Evolutionary conservation across 768 basidiomycete genomes (phyloP), one percentile per base, ranked within the genome.

Genomic region (Tricholoma saponaceum): DNA sequence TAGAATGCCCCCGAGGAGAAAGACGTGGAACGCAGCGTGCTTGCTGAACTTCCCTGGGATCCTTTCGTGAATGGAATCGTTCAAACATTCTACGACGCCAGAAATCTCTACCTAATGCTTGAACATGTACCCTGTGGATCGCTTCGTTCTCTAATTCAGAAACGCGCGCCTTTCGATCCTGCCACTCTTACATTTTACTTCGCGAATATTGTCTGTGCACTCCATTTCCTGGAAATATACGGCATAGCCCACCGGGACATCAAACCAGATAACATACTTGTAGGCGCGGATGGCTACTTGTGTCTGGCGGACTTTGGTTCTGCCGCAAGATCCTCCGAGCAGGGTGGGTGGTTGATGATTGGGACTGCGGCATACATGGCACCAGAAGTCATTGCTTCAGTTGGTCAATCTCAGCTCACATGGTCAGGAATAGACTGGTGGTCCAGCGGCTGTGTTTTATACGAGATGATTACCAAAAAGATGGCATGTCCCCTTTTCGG

Each of bases 201-300:
- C 60, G 70, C 77, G 23, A 85, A 85, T 60, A 77, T 85, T 41
- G 74, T 76, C 10, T 74, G 75, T 43, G 84, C 72, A 12, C 63
- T 86, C 26, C 70, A 75, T 12, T 82, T 80, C 62, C 64, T 86
- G 1, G 76, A 81, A 53, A 55, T 57, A 0, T 66, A 75, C 8
- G 72, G 70, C n/a, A 69, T 84, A 51, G 72, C 76, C 6, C 83
- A 85, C 57, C 75, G 82, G 18, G 83, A 86, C 62, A 55, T 86
- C 18, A 85, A 85, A 62, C 83, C 84, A 1, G 78, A 76, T 18
- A 85, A 85, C 51, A 75, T 86, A 50, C 74, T 86, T 52, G 57
- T 86, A 57, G 82, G 80, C 43, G 62, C 72, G 2, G 81, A 83
- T 63, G 84, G 84, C 23, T 86, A 86, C 61, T 70, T 85, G 25